Evolutionary conservation across 192 early-diverging fungal genomes (phyloP).

Genomic region (Mortierella alpina): DNA sequence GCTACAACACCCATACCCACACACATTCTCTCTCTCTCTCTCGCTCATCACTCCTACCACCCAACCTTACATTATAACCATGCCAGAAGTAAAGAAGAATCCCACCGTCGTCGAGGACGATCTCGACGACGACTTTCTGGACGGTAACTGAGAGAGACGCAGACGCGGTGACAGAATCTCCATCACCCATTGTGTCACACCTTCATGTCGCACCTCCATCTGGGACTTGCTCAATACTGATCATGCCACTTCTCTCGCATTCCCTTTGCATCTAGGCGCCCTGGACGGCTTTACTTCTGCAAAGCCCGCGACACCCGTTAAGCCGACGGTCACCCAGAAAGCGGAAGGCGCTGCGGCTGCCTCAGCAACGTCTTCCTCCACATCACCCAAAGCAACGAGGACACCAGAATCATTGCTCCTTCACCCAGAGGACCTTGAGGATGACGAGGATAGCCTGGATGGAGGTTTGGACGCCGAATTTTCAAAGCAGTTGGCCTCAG

Average conservation of each 20-base stretch:
- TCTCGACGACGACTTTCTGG: slow-evolving; percentile 53
- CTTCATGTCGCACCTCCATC: too few relatives aligned
- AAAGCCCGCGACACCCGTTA: slow-evolving; percentile 52
- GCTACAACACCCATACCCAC: too few relatives aligned
- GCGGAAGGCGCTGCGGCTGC: slow-evolving; percentile 3
- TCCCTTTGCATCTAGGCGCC: slow-evolving; percentile 61
- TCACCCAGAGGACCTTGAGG: slow-evolving; percentile 32
- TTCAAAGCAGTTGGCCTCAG: slow-evolving; percentile 75
- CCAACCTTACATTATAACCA: slow-evolving; percentile 9
- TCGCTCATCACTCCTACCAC: background rate
- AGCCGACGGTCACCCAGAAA: slow-evolving; percentile 42
- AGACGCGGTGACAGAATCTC: background rate
- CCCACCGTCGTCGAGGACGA: slow-evolving; percentile 50
- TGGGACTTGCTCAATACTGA: too few relatives aligned
- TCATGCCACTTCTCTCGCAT: too few relatives aligned
- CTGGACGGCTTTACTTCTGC: slow-evolving; percentile 77
- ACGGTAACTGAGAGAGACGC: slow-evolving; percentile 21
- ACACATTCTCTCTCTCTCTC: background rate
- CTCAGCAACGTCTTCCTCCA: slow-evolving; percentile 6
- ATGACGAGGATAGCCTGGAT: slow-evolving; percentile 40
- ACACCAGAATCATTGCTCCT: slow-evolving; percentile 37
- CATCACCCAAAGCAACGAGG: slow-evolving; percentile 29
- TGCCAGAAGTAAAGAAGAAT: slow-evolving; percentile 54
- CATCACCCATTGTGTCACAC: background rate
- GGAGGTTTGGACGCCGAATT: slow-evolving; percentile 75